These are phyloP conservation scores for Chlorophyllum brunneum DNA, from an alignment of 768 basidiomycete genomes.

Conservation along the genomic window DNA sequence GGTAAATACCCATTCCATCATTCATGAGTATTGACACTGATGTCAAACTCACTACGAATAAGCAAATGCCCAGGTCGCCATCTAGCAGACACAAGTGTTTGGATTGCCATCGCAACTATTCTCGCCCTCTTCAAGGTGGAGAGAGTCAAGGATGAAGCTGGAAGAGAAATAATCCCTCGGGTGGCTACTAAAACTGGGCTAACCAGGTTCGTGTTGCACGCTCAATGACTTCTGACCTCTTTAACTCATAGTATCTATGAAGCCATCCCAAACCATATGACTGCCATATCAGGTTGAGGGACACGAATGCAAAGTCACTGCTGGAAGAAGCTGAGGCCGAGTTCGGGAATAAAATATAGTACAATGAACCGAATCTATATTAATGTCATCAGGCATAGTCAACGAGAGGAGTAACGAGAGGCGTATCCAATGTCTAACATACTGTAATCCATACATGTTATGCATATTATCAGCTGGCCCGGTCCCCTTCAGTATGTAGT, in stretches of 20 bases:
- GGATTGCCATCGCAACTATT: not conserved
- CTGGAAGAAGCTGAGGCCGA: not conserved
- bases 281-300: not conserved
- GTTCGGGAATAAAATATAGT: no score
- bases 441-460: no score
- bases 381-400: no score
- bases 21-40: no score
- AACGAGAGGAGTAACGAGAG: no score
- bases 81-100: not conserved
- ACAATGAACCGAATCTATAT: no score
- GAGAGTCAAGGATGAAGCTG: not conserved
- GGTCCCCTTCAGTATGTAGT: no score
- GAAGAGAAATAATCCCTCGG: not conserved
- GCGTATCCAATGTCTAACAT: no score
- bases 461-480: no score
- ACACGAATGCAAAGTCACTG: not conserved
- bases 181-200: not conserved
- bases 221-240: no score
- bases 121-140: not conserved
- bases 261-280: conserved; percentile 5
- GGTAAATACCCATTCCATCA: not conserved
- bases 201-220: not conserved
- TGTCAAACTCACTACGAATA: no score
- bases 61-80: conserved; percentile 5
- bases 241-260: not conserved